Evolutionary conservation across 768 basidiomycete species (phyloP).

Genomic region (Gautieria morchelliformis): DNA sequence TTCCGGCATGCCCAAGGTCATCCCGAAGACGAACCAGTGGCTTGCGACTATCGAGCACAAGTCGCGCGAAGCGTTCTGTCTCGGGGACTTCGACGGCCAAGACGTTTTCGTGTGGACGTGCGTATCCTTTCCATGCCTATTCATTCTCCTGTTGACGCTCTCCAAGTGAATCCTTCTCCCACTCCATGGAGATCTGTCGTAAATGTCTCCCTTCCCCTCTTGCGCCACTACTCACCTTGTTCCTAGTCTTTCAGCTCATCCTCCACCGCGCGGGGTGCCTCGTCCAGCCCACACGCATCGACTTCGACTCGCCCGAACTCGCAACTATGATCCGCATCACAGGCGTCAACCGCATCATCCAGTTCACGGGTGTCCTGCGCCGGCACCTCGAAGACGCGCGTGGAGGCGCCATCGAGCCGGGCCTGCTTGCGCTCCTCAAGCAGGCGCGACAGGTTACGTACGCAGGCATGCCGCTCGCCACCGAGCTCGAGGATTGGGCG

Average conservation of each 20-base stretch:
- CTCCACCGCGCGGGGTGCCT: slow-evolving; percentile 71
- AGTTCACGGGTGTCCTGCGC: no score
- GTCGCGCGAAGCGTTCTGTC: slow-evolving; percentile 40
- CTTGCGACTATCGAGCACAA: slow-evolving; percentile 50
- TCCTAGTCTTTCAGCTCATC: slow-evolving; percentile 56
- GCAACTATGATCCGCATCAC: slow-evolving; percentile 56
- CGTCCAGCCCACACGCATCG: no score
- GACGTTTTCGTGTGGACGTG: slow-evolving; percentile 74
- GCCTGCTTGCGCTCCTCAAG: no score
- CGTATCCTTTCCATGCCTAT: slow-evolving; percentile 23
- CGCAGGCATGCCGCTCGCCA: no score
- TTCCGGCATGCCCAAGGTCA: slow-evolving; percentile 70
- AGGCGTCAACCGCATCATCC: no score
- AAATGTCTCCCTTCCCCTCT: slow-evolving; percentile 27
- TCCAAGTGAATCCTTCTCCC: slow-evolving; percentile 75
- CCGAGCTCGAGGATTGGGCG: no score
- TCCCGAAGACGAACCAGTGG: slow-evolving; percentile 64
- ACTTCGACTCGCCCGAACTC: slow-evolving; percentile 63
- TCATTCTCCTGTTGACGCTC: slow-evolving; percentile 22
- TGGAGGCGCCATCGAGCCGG: no score
- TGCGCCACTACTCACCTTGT: no score
- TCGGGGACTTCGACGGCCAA: slow-evolving; percentile 38
- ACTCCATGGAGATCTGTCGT: slow-evolving; percentile 67
- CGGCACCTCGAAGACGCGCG: no score
- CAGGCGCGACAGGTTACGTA: slow-evolving; percentile 60